phyloP scores from a whole-genome alignment of 2,329 filamentous ascomycete genomes.

The Dryadomyces quercivorus region DNA sequence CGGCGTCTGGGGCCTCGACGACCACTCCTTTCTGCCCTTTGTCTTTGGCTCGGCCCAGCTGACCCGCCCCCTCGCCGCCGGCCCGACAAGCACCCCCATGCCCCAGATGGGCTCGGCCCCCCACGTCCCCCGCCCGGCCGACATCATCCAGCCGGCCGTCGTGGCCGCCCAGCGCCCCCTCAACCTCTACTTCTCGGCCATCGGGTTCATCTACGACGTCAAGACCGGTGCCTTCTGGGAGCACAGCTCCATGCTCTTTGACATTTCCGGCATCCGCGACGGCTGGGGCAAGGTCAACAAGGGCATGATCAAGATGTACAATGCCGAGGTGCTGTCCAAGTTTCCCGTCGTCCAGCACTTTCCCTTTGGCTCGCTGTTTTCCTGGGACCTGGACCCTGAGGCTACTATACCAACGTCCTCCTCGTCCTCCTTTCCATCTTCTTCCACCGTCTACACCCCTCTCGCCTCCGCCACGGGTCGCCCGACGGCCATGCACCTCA shows the following conservation, averaged over 20 bases:
- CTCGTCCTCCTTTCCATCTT: too few species aligned
- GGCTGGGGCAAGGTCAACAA: slow-evolving; percentile 99
- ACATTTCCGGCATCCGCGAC: slow-evolving; percentile 80
- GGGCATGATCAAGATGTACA: slow-evolving; percentile 99
- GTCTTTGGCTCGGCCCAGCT: slow-evolving; percentile 91
- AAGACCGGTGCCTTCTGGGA: slow-evolving; percentile 96
- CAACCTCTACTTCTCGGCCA: slow-evolving; percentile 89
- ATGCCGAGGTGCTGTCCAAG: slow-evolving; percentile 89
- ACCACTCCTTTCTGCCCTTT: slow-evolving; percentile 89
- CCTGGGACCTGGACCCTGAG: slow-evolving; percentile 57
- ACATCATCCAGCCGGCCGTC: slow-evolving; percentile 51
- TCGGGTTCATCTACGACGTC: slow-evolving; percentile 95
- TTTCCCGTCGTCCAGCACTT: slow-evolving; percentile 99
- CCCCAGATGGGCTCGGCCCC: slow-evolving; percentile 68
- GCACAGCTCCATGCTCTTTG: slow-evolving; percentile 86
- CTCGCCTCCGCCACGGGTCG: too few species aligned
- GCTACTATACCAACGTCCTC: too few species aligned
- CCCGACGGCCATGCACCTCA: slow-evolving; percentile 46
- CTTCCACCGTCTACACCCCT: too few species aligned
- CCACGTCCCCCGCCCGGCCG: slow-evolving; percentile 57
- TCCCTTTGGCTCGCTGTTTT: slow-evolving; percentile 67
- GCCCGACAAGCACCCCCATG: slow-evolving; percentile 41
- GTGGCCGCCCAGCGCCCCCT: slow-evolving; percentile 52
- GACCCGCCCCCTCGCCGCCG: slow-evolving; percentile 56
- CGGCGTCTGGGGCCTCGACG: slow-evolving; percentile 97